Base-by-base conservation (phyloP, 129 eudicot species). In the Flaveria linearis region DNA sequence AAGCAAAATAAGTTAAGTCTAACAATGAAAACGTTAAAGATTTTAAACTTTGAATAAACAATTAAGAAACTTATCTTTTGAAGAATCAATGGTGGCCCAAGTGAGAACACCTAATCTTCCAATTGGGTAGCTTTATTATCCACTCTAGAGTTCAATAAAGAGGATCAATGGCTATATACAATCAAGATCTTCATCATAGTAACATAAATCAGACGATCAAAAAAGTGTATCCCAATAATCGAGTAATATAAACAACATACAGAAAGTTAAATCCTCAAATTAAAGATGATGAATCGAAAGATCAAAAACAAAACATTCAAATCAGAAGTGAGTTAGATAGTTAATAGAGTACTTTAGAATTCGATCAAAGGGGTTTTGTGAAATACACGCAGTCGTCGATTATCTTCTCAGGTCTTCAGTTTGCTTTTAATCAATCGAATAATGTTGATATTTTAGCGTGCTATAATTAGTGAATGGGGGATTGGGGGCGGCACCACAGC, bases 301-400 rank as follows among this genome's bases (percentile, higher is more conserved):
- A n/a, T n/a, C n/a, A n/a, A n/a, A 33, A 5, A 33, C 67, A 26
- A 61, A 60, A 61, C 18, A 61, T 25, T 61, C 7, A 25, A 63
- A 63, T 14, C 15, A 16, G 14, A 15, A 28, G 0, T 0, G 15
- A 14, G 45, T 28, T 36, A 30, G 39, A 3, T 60, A 23, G 0
- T 22, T 11, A n/a, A 41, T 11, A 22, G 13, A 28, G 33, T 14
- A 30, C 69, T 20, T 63, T 30, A 2, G 67, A 63, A 2, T 63
- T 62, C 20, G 69, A 63, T 63, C 3, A 30, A 63, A 63, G 46
- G 69, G 45, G 46, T 30, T 63, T 63, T 30, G 69, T 28, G 45
- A 63, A 63, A 30, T 16, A 16, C 2, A 30, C 45, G 69, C 69
- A 63, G 46, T 61, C 41, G 67, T 9, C 66, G 18, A 26, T 63